Evolutionary conservation across 495 filamentous ascomycete species (phyloP), one percentile per base, ranked within the genome.

Genomic region (Xylaria castorea): DNA sequence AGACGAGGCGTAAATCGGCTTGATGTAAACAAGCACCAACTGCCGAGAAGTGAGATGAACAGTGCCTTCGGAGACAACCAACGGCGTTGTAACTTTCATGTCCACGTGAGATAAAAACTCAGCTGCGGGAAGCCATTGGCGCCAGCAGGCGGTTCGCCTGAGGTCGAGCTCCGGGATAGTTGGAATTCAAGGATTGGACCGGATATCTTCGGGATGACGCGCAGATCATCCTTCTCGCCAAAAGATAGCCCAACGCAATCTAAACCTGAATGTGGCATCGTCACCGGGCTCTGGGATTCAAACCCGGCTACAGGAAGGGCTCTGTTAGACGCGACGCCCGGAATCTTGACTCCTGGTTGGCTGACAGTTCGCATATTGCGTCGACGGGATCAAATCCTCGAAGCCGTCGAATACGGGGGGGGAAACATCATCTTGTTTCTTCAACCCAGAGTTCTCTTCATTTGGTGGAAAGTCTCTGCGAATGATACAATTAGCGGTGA

Each of bases 401-500:
- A 44, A 25, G 46, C 44, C 30, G 22, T 63, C 27, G 25, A 57
- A 32, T 48, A 32, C 42, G 61, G 9, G 50, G 18, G n/a, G 46
- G 50, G 18, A 36, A 48, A 34, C n/a, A 46, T 65, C 20, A 65
- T 65, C 16, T 65, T 32, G 25, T 14, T 46, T n/a, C 18, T 18
- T 38, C 34, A 68, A 25, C 46, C 53, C 4, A 44, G 46, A 42
- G 20, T 36, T 38, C 14, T 27, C 27, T 5, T n/a, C 11, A 18
- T 53, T 9, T 16, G 65, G 51, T 27, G 42, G 40, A 62, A 70
- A 20, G 62, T 36, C 44, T 51, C 27, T 22, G 58, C 44, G 58
- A 63, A 46, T 42, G 11, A 55, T 34, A 55, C 14, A 27, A 65
- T 71, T 71, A 44, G 69, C 69, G 69, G 69, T 66, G 44, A 72